Conservation (phyloP, 148 eudicot species). For the Pharnaceum exiguum region DNA sequence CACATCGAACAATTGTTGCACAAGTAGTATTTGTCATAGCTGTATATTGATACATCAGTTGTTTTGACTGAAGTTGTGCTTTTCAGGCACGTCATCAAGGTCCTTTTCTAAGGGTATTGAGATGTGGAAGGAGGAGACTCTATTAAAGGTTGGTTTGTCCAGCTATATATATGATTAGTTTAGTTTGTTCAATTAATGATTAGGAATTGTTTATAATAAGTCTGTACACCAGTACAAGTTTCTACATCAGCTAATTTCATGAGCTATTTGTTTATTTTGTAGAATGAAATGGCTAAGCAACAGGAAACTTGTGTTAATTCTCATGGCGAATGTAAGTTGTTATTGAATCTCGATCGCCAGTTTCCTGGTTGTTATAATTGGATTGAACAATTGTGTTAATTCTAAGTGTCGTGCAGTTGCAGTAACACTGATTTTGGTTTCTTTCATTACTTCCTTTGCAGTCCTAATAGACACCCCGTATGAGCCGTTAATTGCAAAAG, state of each 20-base stretch:
- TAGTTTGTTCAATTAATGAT: neutral
- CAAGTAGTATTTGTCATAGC: neutral
- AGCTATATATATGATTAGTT: neutral
- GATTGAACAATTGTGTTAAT: neutral
- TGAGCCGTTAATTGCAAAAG: conserved; percentile 58
- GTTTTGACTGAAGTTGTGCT: conserved; percentile 6
- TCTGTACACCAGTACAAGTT: no score
- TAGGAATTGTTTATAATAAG: neutral
- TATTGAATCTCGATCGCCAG: neutral
- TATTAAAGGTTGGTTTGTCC: conserved; percentile 48
- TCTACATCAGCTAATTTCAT: no score
- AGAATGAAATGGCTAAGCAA: conserved; percentile 55
- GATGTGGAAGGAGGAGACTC: conserved; percentile 97
- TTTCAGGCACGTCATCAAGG: conserved; percentile 84
- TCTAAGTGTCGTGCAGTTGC: no score
- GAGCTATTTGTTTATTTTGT: conserved; percentile 18
- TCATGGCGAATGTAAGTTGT: conserved; percentile 78
- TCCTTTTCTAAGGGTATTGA: conserved; percentile 69
- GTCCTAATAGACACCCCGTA: conserved; percentile 70
- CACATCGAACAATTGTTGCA: no score
- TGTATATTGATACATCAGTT: neutral
- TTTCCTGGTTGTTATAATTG: neutral
- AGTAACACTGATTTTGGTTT: neutral
- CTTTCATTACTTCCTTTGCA: conserved; percentile 32
- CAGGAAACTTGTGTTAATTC: conserved; percentile 53